Conservation (phyloP, 140 eudicot genomes). For the Anethum foeniculum region DNA sequence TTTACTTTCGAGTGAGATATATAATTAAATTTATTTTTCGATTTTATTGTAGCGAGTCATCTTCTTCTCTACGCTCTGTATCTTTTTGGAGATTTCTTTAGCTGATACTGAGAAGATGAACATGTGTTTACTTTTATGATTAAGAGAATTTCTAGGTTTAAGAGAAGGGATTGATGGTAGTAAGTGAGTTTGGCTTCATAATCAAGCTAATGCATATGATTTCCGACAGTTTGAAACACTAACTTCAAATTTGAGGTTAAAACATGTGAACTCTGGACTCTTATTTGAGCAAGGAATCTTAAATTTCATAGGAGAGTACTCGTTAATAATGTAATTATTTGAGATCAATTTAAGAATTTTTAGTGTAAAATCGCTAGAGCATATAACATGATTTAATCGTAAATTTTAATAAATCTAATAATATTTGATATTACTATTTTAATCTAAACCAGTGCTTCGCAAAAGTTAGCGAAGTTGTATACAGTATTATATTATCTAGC, state of each 20-base stretch:
- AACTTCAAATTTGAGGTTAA: constrained; percentile 2
- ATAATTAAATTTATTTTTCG: background rate
- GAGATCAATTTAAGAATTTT: too few relatives aligned
- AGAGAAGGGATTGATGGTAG: background rate
- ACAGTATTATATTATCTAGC: too few relatives aligned
- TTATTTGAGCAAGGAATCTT: background rate
- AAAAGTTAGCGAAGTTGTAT: too few relatives aligned
- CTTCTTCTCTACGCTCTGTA: background rate
- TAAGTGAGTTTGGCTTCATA: background rate
- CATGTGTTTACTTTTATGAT: background rate
- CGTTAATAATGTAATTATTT: too few relatives aligned
- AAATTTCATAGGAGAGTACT: background rate
- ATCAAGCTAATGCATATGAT: background rate
- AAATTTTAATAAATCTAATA: too few relatives aligned
- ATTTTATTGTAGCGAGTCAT: too few relatives aligned
- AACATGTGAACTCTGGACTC: constrained; percentile 1
- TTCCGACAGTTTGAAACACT: constrained; percentile 2
- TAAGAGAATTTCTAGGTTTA: background rate
- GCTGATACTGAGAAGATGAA: background rate
- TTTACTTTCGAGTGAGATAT: background rate
- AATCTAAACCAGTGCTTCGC: too few relatives aligned
- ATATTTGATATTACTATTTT: too few relatives aligned
- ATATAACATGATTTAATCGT: too few relatives aligned
- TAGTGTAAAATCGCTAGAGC: too few relatives aligned
- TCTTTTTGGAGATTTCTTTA: background rate